Evolutionary conservation across 2,329 filamentous ascomycete species (phyloP).

Genomic region (Tolypocladium inflatum): DNA sequence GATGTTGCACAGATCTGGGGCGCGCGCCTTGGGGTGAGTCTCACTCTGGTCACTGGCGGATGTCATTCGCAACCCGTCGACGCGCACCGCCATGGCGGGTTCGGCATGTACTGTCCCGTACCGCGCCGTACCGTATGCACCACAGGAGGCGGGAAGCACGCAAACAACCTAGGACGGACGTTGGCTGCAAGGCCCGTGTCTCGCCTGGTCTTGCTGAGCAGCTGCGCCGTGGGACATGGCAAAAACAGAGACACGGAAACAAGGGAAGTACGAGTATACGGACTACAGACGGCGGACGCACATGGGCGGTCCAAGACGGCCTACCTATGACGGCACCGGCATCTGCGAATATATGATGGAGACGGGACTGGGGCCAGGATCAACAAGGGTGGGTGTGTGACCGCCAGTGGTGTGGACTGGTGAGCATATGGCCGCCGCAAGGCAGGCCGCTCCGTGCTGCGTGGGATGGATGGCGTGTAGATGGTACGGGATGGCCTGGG

Average conservation of each 20-base stretch:
- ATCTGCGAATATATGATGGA: not conserved
- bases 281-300: not conserved
- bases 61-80: not conserved
- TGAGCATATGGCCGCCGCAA: not conserved
- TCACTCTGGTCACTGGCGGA: not conserved
- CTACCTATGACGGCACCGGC: not conserved
- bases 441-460: not conserved
- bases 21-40: not conserved
- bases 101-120: not conserved
- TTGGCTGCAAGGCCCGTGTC: not conserved
- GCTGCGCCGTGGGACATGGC: not conserved
- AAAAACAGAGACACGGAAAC: not conserved
- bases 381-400: not conserved
- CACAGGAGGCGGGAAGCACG: not conserved
- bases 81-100: not conserved
- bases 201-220: not conserved
- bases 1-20: conserved; percentile 1
- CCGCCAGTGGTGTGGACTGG: not conserved
- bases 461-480: not conserved
- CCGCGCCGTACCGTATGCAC: not conserved
- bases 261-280: not conserved
- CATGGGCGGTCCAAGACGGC: not conserved
- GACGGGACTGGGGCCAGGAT: not conserved
- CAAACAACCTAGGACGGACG: not conserved
- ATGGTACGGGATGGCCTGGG: not conserved